Percentiles rank a stretch among this genome's conserved stretches.
Evolutionary conservation across 148 eudicot genomes (phyloP).

Genomic region (Pouteria glomerata): DNA sequence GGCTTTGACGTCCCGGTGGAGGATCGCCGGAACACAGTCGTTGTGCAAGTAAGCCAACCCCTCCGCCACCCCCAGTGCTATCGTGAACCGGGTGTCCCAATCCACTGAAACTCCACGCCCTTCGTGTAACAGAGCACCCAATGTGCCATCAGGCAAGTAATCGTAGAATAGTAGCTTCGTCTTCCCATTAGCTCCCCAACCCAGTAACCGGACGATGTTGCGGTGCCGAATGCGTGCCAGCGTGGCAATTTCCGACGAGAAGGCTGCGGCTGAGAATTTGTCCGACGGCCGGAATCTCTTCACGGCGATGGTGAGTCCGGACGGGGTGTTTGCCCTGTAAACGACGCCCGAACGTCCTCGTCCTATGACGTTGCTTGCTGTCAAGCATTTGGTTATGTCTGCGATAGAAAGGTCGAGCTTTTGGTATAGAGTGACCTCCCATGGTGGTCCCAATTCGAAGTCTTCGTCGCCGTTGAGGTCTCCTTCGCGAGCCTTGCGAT

Average conservation of each 20-base stretch:
- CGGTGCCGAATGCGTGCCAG: slow-evolving; percentile 57
- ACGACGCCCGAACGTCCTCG: slow-evolving; percentile 54
- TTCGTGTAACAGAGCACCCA: slow-evolving; percentile 48
- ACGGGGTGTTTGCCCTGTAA: slow-evolving; percentile 28
- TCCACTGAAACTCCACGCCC: slow-evolving; percentile 30
- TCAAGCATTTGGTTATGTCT: slow-evolving; percentile 41
- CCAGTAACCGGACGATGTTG: slow-evolving; percentile 57
- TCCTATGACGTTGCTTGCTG: slow-evolving; percentile 42
- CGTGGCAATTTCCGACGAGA: slow-evolving; percentile 64
- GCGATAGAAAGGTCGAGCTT: slow-evolving; percentile 60
- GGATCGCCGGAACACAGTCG: slow-evolving; percentile 66
- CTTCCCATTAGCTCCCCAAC: slow-evolving; percentile 63
- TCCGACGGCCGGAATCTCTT: slow-evolving; percentile 49
- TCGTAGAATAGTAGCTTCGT: slow-evolving; percentile 61
- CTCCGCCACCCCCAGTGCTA: slow-evolving; percentile 68
- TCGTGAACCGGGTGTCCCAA: slow-evolving; percentile 61
- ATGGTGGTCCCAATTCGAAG: slow-evolving; percentile 56
- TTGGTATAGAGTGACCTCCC: slow-evolving; percentile 70
- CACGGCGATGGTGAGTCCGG: slow-evolving; percentile 38
- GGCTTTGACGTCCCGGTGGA: slow-evolving; percentile 71
- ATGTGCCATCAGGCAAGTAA: slow-evolving; percentile 55
- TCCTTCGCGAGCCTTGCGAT: slow-evolving; percentile 19
- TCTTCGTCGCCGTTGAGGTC: slow-evolving; percentile 35
- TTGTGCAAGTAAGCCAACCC: slow-evolving; percentile 76
- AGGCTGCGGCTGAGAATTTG: slow-evolving; percentile 36